Evolutionary conservation across 345 rosid genomes (phyloP), one percentile per base, ranked within the genome.

Genomic region (Eucalyptus brandiana): DNA sequence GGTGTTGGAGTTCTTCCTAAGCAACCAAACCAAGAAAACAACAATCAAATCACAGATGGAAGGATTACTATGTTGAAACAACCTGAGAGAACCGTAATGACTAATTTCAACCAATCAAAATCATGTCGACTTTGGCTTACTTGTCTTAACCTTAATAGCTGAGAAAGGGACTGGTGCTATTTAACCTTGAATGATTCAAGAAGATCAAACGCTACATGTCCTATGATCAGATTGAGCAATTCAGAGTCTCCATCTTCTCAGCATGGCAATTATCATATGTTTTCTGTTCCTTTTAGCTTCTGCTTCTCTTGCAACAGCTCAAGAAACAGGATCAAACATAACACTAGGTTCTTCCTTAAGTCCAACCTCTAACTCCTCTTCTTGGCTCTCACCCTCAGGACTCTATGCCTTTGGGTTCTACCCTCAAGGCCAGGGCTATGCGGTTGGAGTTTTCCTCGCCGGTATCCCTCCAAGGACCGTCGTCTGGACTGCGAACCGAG

Each of bases 321-420:
- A 21, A 48, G 30, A 87, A 47, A 87, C 21, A 16, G 28, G n/a
- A 58, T 60, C 26, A 42, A 60, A 87, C 21, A 86, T 87, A 81
- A 32, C 50, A 12, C 30, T 14, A 24, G 47, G 86, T 8, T 65
- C 91, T 88, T 67, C 89, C 48, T 87, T 90, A 4, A 80, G 87
- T 40, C 91, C 93, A 37, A 45, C n/a, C 42, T 6, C 45, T 23
- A 8, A 12, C 13, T 19, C 26, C 37, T 80, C 92, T 51, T 86
- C 92, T 51, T 92, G 93, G 93, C 40, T 28, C 28, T 92, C 93
- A 28, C 88, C 91, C 37, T 91, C 92, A 1, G 87, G 90, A 49
- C 76, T 86, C 32, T 92, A 87, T 32, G 91, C 90, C 47, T 91
- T 92, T 32, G 94, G 94, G 17, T 91, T 91, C 90, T 90, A 87